Percentiles rank a stretch among this genome's conserved stretches.
Conservation (phyloP, 1,284 basidiomycete species). For the Boletus albobrunnescens region DNA sequence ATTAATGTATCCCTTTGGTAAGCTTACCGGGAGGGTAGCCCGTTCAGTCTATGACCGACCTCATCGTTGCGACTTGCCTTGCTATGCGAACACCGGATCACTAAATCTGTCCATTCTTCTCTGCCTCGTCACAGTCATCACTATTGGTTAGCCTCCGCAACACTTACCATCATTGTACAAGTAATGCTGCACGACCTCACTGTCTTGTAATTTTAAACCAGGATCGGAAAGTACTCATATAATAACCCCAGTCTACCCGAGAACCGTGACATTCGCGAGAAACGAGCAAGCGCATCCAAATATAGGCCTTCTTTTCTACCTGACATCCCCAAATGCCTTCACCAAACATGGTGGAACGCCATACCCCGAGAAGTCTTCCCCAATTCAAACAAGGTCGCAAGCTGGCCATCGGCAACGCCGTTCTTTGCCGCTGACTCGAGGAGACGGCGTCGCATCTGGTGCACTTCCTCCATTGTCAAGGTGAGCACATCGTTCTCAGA, state of each 20-base stretch:
- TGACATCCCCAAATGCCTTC: constrained; percentile 1
- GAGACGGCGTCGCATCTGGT: constrained; percentile 15
- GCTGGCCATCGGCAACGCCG: constrained; percentile 4
- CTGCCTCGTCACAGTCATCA: neutral
- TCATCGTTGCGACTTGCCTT: constrained; percentile 32
- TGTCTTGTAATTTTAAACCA: neutral
- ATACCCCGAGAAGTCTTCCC: constrained; percentile 22
- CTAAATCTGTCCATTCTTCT: constrained; percentile 6
- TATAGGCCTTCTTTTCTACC: neutral
- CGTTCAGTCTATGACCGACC: constrained; percentile 25
- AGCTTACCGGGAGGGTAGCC: constrained; percentile 14
- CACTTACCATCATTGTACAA: constrained; percentile 7
- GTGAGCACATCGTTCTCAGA: constrained; percentile 10
- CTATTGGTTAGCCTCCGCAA: neutral
- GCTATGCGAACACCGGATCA: constrained; percentile 32
- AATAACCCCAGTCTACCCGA: neutral
- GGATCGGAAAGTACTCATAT: neutral
- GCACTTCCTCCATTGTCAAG: constrained; percentile 21
- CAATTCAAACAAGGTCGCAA: constrained; percentile 21
- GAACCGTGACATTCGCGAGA: neutral
- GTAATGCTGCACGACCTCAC: neutral
- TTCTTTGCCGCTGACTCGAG: constrained; percentile 5
- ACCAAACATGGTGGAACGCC: constrained; percentile 28
- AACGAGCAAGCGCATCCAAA: neutral
- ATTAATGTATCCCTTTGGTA: neutral